Evolutionary conservation across 1,284 basidiomycete species (phyloP).

Genomic region (Heterobasidion annosum): DNA sequence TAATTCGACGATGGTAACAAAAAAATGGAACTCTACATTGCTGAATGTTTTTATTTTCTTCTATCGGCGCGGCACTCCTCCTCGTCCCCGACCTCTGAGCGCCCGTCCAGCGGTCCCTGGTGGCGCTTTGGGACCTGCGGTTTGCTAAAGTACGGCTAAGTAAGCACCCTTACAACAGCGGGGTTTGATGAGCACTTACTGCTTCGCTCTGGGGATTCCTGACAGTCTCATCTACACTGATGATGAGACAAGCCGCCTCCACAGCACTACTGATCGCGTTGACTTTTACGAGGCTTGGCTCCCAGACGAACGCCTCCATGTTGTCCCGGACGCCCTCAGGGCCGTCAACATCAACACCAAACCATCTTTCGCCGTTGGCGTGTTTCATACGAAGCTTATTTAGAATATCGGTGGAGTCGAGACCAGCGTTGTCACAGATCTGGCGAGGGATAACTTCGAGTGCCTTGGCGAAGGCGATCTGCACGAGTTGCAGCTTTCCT

Average conservation of each 20-base stretch:
- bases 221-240: constrained; percentile 94
- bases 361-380: constrained; percentile 83
- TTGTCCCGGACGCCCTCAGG: constrained; percentile 87
- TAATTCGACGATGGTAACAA: background rate
- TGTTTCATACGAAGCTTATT: constrained; percentile 98
- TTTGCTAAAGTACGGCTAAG: constrained; percentile 29
- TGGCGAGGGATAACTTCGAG: constrained; percentile 97
- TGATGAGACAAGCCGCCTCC: constrained; percentile 93
- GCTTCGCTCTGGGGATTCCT: constrained; percentile 88
- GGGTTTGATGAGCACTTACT: constrained; percentile 34
- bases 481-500: constrained; percentile 93
- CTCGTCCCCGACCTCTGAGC: constrained; percentile 75
- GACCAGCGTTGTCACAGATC: constrained; percentile 96
- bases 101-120: constrained; percentile 80
- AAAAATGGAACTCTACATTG: background rate
- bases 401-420: constrained; percentile 95
- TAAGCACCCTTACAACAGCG: constrained; percentile 1
- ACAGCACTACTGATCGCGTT: constrained; percentile 94
- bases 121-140: constrained; percentile 75
- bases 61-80: constrained; percentile 54
- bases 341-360: constrained; percentile 92
- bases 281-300: constrained; percentile 90
- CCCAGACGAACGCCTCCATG: constrained; percentile 98
- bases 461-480: constrained; percentile 94
- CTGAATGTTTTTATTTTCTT: constrained; percentile 12